Percentiles rank a stretch among this genome's conserved stretches.
Conservation (phyloP, 441 rosid species). For the Aleurites moluccanus region DNA sequence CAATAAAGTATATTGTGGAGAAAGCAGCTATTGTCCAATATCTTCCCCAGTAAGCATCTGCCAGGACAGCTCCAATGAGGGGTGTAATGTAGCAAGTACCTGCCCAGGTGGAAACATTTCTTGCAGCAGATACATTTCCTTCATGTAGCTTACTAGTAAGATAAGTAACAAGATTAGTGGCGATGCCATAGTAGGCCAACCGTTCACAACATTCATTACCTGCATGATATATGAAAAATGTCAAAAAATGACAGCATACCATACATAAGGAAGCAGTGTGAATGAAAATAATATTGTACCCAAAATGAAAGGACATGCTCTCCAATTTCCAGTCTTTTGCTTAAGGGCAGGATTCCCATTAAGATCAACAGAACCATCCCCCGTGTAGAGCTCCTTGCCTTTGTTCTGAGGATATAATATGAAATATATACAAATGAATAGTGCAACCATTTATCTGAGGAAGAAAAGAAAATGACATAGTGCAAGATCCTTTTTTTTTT, state of each 20-base stretch:
- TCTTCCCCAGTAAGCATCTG: slow-evolving; percentile 94
- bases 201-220: slow-evolving; percentile 92
- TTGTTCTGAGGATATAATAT: slow-evolving; percentile 31
- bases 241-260: slow-evolving; percentile 4
- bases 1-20: slow-evolving; percentile 77
- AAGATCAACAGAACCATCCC: slow-evolving; percentile 68
- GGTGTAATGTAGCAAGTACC: slow-evolving; percentile 93
- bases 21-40: slow-evolving; percentile 90
- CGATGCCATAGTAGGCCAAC: slow-evolving; percentile 86
- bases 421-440: not conserved
- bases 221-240: slow-evolving; percentile 19
- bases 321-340: slow-evolving; percentile 66
- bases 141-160: slow-evolving; percentile 70
- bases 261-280: not conserved
- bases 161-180: slow-evolving; percentile 79
- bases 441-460: not conserved
- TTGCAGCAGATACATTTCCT: slow-evolving; percentile 84
- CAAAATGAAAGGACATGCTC: slow-evolving; percentile 67
- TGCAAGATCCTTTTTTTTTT: not conserved
- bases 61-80: slow-evolving; percentile 76
- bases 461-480: not conserved
- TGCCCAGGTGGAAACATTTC: slow-evolving; percentile 78
- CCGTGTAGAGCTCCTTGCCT: slow-evolving; percentile 37
- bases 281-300: slow-evolving; percentile 32
- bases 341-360: slow-evolving; percentile 53